phyloP scores from a whole-genome alignment of 257 asterid species.

The Solanum virginianum region DNA sequence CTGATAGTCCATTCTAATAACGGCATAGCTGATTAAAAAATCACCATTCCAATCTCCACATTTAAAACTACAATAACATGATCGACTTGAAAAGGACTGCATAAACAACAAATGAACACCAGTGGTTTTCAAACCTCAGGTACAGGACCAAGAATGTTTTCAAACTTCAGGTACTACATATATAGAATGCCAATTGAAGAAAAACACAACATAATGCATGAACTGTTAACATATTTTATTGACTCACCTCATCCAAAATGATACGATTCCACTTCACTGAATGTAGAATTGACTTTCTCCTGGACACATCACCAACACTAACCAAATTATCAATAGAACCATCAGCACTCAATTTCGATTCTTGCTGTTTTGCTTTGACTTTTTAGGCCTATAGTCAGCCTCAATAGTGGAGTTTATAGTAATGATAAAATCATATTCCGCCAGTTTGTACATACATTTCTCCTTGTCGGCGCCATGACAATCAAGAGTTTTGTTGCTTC shows the following conservation, averaged over 20 bases:
- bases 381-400: conserved; percentile 40
- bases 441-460: conserved; percentile 32
- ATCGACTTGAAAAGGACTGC: too few species aligned
- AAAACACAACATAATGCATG: neutral
- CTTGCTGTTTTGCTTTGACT: too few species aligned
- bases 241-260: conserved; percentile 71
- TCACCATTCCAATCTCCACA: neutral
- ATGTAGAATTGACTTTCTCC: conserved; percentile 46
- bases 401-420: conserved; percentile 75
- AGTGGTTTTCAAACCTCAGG: too few species aligned
- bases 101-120: too few species aligned
- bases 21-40: neutral
- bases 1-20: too few species aligned
- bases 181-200: neutral
- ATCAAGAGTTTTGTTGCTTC: conserved; percentile 60
- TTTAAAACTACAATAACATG: neutral
- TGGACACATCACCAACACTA: conserved; percentile 17
- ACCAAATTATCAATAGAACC: conserved; percentile 8
- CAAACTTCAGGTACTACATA: neutral
- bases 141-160: too few species aligned
- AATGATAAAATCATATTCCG: conserved; percentile 70
- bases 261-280: conserved; percentile 75
- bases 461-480: conserved; percentile 75
- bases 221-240: neutral
- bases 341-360: conserved; percentile 10